Base-by-base conservation (phyloP, 2,329 filamentous ascomycete species). In the Nannizziopsis barbatae region DNA sequence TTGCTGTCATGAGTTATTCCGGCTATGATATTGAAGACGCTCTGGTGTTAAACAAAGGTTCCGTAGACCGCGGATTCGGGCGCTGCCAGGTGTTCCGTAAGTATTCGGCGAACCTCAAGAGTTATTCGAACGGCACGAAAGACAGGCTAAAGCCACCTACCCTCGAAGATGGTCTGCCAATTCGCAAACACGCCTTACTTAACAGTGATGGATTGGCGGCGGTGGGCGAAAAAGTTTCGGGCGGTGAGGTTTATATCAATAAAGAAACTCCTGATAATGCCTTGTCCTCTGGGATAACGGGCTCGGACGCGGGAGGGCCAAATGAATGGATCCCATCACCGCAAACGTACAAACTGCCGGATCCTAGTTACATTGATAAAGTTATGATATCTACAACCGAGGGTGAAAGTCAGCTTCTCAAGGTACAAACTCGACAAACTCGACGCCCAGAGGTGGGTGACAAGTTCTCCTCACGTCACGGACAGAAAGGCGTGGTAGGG, bases 1-100 rank as follows among this genome's bases (percentile, higher is more conserved):
- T 98, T 20, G 92, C 94, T 5, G 92, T 98, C 69, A 98, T 98
- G 92, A 96, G 89, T 42, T 98, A 92, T 68, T 96, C 90, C 9
- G 92, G 92, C 18, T 98, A 98, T 68, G 92, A 98, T 79, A 98
- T 98, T 57, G 92, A 98, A 73, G 92, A 98, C 74, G 92, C 92
- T 8, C 75, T 98, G 14, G 90, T 98, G 1, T 66, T 98, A 52
- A 98, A 98, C 72, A 96, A 95, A 71, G 89, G 88, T 8, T 95
- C 89, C 0, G 83, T 88, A 50, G 93, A 98, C 59, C 80, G 92
- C 58, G 93, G 92, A 3, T 98, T 96, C 60, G 93, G 92, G 40
- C 82, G 92, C 33, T 96, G 92, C 60, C 93, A 98, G 62, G 92
- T 96, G n/a, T 90, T 95, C 75, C 84, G 90, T 57, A 98, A 98